phyloP scores from a whole-genome alignment of 179 eudicot genomes.

The Spinacia oleracea region DNA sequence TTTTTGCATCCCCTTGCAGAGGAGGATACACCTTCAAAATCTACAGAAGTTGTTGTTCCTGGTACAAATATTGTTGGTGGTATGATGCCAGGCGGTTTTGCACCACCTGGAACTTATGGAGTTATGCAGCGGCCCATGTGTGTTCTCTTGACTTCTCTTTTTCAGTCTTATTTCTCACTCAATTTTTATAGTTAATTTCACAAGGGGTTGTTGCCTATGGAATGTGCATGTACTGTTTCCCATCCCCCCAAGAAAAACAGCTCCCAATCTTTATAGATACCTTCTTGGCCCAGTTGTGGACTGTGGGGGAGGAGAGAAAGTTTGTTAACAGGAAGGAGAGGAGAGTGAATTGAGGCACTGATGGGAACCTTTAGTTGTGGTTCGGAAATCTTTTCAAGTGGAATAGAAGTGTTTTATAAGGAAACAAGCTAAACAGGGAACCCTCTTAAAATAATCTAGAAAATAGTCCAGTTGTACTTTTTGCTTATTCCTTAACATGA shows the following conservation, averaged over 20 bases:
- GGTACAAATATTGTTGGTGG: too few relatives aligned
- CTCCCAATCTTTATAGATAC: not conserved
- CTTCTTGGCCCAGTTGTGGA: not conserved
- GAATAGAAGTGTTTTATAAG: not conserved
- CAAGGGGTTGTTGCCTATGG: not conserved
- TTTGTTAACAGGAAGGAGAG: not conserved
- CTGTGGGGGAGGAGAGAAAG: not conserved
- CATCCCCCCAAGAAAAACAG: not conserved
- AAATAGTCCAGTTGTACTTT: too few relatives aligned
- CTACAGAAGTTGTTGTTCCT: too few relatives aligned
- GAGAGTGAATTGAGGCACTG: not conserved
- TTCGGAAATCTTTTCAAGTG: not conserved
- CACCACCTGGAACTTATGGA: too few relatives aligned
- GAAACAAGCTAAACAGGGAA: too few relatives aligned
- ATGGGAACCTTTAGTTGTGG: not conserved
- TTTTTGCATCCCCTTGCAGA: too few relatives aligned
- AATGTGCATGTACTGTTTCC: not conserved
- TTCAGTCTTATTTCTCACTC: not conserved
- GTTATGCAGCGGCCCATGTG: too few relatives aligned
- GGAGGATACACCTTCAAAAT: too few relatives aligned
- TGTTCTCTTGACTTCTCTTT: constrained; percentile 9
- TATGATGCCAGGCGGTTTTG: too few relatives aligned
- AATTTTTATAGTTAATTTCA: not conserved
- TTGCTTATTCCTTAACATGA: too few relatives aligned
- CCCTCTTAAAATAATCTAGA: too few relatives aligned